These are phyloP conservation scores for Mercurialis annua DNA, from an alignment of 345 rosid genomes.

Conservation along the genomic window DNA sequence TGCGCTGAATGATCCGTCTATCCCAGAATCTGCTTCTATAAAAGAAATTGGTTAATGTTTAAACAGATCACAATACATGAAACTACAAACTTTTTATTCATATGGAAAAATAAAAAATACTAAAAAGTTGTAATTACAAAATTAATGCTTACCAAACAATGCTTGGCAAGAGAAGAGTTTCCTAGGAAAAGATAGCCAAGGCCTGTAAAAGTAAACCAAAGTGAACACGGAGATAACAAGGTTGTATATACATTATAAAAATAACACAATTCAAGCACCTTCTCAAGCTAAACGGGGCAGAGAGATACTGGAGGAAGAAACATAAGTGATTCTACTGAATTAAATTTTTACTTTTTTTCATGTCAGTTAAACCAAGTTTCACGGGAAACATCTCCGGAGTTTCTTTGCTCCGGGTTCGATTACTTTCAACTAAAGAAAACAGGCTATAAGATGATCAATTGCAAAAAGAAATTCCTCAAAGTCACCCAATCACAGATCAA, in stretches of 20 bases:
- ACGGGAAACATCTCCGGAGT: not conserved
- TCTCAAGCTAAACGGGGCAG: not conserved
- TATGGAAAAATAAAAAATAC: not conserved
- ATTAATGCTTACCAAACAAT: not conserved
- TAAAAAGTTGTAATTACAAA: not conserved
- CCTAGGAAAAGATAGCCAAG: not conserved
- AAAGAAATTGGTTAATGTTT: slow-evolving; percentile 11
- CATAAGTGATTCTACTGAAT: not conserved
- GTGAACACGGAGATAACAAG: not conserved
- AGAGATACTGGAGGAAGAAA: not conserved
- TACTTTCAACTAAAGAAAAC: not conserved
- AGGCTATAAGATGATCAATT: not conserved
- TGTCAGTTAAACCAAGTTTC: not conserved
- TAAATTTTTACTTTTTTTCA: not conserved
- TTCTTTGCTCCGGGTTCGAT: not conserved
- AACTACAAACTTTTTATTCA: not conserved
- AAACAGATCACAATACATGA: slow-evolving; percentile 8
- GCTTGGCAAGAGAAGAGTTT: slow-evolving; percentile 9
- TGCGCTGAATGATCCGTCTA: slow-evolving; percentile 49
- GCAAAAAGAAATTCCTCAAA: not conserved
- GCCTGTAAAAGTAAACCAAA: slow-evolving; percentile 12
- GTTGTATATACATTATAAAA: not conserved
- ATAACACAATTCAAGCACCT: no score
- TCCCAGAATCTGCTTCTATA: slow-evolving; percentile 44
- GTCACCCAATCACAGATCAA: not conserved